Evolutionary conservation across 495 filamentous ascomycete species (phyloP).

Genomic region (Haplographium delicatum): DNA sequence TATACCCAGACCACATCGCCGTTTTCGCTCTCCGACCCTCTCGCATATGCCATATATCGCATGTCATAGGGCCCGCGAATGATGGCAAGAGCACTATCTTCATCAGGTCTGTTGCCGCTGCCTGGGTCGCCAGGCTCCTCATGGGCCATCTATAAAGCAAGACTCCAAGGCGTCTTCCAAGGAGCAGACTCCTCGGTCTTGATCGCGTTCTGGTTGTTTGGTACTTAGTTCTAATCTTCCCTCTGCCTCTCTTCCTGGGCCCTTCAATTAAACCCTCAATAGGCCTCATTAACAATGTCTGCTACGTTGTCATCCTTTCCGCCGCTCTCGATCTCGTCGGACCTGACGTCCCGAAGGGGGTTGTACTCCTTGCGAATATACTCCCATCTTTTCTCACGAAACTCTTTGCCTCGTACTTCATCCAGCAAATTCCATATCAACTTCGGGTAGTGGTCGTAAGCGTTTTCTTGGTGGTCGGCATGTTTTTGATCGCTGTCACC

Average conservation of each 20-base stretch:
- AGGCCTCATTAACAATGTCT: slow-evolving; percentile 97
- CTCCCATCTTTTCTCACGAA: slow-evolving; percentile 85
- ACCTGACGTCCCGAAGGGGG: slow-evolving; percentile 72
- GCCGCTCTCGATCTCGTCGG: slow-evolving; percentile 96
- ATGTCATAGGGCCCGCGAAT: slow-evolving; percentile 9
- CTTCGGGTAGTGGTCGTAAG: slow-evolving; percentile 69
- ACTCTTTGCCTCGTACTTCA: slow-evolving; percentile 85
- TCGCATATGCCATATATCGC: too few species aligned
- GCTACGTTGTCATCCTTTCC: slow-evolving; percentile 94
- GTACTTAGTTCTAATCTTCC: too few species aligned
- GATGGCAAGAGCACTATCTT: slow-evolving; percentile 32
- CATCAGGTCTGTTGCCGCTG: slow-evolving; percentile 55
- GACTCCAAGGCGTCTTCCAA: slow-evolving; percentile 56
- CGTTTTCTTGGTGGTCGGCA: slow-evolving; percentile 65
- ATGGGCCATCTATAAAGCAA: slow-evolving; percentile 62
- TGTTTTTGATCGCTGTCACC: slow-evolving; percentile 82
- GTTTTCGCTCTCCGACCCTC: too few species aligned
- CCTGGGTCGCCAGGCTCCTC: slow-evolving; percentile 71
- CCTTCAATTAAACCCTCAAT: slow-evolving; percentile 7
- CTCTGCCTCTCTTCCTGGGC: neutral
- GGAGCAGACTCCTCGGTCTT: slow-evolving; percentile 69
- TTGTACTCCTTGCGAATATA: slow-evolving; percentile 90
- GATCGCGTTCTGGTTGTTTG: slow-evolving; percentile 87
- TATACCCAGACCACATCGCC: too few species aligned
- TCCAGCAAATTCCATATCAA: slow-evolving; percentile 77